Base-by-base conservation (phyloP, 495 filamentous ascomycete genomes). In the Apodospora peruviana region DNA sequence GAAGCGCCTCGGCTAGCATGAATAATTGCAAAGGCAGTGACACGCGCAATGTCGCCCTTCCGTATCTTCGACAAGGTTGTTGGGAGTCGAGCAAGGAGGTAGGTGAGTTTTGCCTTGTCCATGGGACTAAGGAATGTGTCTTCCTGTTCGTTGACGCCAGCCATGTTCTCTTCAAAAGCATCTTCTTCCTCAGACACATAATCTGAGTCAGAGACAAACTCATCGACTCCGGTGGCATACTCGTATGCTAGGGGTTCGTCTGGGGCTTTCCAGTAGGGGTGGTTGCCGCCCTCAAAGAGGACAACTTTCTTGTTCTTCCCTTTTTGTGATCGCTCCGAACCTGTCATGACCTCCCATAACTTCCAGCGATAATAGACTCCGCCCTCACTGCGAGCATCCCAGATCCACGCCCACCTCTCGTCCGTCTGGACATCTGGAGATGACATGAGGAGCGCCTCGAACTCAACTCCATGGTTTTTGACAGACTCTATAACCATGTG, bases 381-480 rank as follows among this genome's bases (percentile, higher is more conserved):
- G 5, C 83, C 85, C 43, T 81, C 67, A 55, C 87, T 89, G 41
- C 88, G 76, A 22, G 91, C 74, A 65, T 99, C 87, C 85, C 86
- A 99, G 3, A 99, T 66, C 87, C 89, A 99, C 0, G 89, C 86
- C 83, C 90, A 99, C 60, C 84, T 90, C 55, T 91, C 86, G 32
- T 95, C 86, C 20, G 68, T 73, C 53, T 91, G 87, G 2, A 96
- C 86, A 32, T 86, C 81, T 0, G 81, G 82, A 16, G 84, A 75
- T 29, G 79, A 85, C 93, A 97, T 96, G 2, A 99, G 78, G 1
- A 95, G 74, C 4, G 91, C 91, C 60, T 99, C 93, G 47, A 96
- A 95, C 62, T 94, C 88, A 0, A 87, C 85, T 0, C 91, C 90
- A 52, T 90, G 79, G 10, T 80, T 80, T 18, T 96, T 59, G 1